Base-by-base conservation (phyloP, 139 green algal species). In the Tetradesmus obliquus region DNA sequence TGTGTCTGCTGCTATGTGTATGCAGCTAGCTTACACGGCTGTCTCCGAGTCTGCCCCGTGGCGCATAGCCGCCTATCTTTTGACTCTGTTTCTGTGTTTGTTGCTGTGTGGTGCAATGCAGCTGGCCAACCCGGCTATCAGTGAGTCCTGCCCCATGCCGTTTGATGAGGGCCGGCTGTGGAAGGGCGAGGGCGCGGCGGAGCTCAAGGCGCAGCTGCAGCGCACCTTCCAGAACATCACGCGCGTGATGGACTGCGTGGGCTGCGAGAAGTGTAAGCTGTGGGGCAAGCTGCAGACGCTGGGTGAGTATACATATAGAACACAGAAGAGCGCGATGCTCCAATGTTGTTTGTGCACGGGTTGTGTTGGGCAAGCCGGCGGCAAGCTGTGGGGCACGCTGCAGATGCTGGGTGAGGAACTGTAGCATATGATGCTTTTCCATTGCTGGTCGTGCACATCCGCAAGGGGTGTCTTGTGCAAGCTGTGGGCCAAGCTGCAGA, bases 191-290 rank as follows among this genome's bases (percentile, higher is more conserved):
- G 92, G 95, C 81, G 95, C 94, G 2, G 80, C 91, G 3, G 88
- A 93, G 87, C 93, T 99, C 24, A 96, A 94, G 90, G 53, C 86
- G 58, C 90, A 98, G 91, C 93, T 99, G 90, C 95, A 96, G 90
- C 82, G 45, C 20, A 91, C 96, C 24, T 99, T 99, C 92, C 96
- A 96, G 8, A 99, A 99, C 94, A 99, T 99, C 92, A 99, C 97
- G 17, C 93, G 86, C 20, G 95, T 99, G 82, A 99, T 99, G 98
- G 98, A 99, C 96, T 99, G 98, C 92, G 98, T 99, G 55, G 98
- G 98, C 22, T 99, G 98, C 90, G 98, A 99, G 91, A 99, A 99
- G 93, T 99, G 98, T 97, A 99, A 99, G 95, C 96, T 99, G 74
- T 99, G 98, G 98, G 98, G 98, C 89, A 99, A 99, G 96, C 96